Base-by-base conservation (phyloP, 331 rosid genomes). In the Rhamnella rubrinervis region DNA sequence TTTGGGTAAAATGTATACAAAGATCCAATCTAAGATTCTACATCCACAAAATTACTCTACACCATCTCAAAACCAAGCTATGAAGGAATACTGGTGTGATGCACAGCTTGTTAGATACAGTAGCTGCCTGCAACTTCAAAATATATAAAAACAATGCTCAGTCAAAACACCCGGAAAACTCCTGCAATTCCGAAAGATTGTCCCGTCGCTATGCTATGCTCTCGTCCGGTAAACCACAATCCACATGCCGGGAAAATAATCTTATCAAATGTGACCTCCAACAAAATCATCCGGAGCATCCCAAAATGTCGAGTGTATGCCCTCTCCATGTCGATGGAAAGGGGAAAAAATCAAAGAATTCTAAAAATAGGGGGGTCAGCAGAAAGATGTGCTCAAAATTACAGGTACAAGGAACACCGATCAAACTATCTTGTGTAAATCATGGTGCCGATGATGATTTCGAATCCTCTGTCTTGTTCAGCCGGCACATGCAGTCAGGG, bases 401-500 rank as follows among this genome's bases (percentile, higher is more conserved):
- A 69, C 76, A 66, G 74, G 80, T 71, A 71, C 46, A 66, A 60
- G 83, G 78, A 78, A 81, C 77, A 70, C 71, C 78, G 73, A 61
- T 81, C 80, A 21, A 46, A 65, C 31, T 17, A 55, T 66, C 68
- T 75, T 70, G 56, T 53, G 38, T 49, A 66, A 68, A 80, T 92
- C 91, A 89, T 31, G 83, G 35, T 14, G 85, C 84, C n/a, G 81
- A 74, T 65, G 81, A 71, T 63, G 82, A 80, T 85, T 56, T 84
- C 39, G 82, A 76, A 73, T 75, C 86, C 6, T 74, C 85, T 37
- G 97, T 81, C 86, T 78, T 93, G 80, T 87, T 88, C 59, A 79
- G 60, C 57, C 84, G 92, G 69, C 97, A 89, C 98, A 95, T 95
- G 81, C 98, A 95, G 79, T 91, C 95, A 5, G 98, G 98, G 88